These are phyloP conservation scores for Scheffersomyces stambukii DNA, from an alignment of 1,139 yeast species.

Conservation along the genomic window DNA sequence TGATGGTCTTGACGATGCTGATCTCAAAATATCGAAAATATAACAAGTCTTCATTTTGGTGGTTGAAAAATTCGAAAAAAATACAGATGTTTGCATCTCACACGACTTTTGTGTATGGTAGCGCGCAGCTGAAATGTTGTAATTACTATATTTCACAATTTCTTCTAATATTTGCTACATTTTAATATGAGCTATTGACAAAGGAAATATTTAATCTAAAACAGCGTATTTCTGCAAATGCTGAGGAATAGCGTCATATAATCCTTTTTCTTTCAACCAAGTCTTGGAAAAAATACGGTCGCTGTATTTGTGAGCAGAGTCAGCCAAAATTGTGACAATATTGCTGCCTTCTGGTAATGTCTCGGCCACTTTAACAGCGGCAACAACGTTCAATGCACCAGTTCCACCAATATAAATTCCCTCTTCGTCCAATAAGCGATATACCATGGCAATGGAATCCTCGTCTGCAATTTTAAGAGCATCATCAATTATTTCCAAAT, in stretches of 20 bases:
- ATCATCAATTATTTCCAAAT: conserved; percentile 66
- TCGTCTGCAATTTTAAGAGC: conserved; percentile 75
- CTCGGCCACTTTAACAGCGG: conserved; percentile 71
- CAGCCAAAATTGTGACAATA: conserved; percentile 82
- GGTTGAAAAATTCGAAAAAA: too few relatives aligned
- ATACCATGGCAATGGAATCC: conserved; percentile 74
- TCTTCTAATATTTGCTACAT: too few relatives aligned
- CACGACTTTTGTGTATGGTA: too few relatives aligned
- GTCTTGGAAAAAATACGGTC: conserved; percentile 71
- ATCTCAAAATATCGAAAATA: too few relatives aligned
- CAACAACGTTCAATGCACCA: conserved; percentile 77
- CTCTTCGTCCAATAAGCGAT: conserved; percentile 78
- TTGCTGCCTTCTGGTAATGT: conserved; percentile 76
- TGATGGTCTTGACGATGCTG: too few relatives aligned
- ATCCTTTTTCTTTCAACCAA: conserved; percentile 71
- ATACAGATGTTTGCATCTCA: too few relatives aligned
- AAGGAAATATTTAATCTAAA: conserved; percentile 26
- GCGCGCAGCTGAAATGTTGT: too few relatives aligned
- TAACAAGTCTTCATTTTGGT: too few relatives aligned
- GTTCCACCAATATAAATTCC: conserved; percentile 92
- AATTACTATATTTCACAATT: too few relatives aligned
- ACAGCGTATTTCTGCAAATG: conserved; percentile 62
- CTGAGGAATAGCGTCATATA: conserved; percentile 64
- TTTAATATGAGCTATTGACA: too few relatives aligned
- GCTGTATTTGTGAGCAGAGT: conserved; percentile 84